Conservation (phyloP, 139 green algal species). For the Chlamydomonas applanata region DNA sequence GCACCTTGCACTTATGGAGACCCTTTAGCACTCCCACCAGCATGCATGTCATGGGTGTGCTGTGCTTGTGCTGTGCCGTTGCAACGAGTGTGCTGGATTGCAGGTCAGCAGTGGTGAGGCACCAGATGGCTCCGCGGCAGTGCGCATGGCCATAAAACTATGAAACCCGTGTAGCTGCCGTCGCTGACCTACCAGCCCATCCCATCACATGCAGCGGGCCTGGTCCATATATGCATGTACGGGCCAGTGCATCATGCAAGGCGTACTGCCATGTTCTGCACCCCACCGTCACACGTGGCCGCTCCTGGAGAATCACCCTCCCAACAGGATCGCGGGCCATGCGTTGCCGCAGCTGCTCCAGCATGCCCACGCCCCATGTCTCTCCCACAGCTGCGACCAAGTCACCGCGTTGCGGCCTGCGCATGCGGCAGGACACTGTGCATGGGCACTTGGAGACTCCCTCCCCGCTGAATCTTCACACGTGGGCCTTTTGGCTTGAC, state of each 20-base stretch:
- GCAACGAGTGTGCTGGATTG: background rate
- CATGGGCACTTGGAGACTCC: no score
- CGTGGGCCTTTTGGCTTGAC: no score
- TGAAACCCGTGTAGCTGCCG: no score
- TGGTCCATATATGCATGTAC: no score
- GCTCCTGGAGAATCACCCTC: conserved; percentile 66
- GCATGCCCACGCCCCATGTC: conserved; percentile 56
- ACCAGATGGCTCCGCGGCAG: background rate
- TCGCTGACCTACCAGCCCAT: no score
- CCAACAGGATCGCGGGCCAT: conserved; percentile 70
- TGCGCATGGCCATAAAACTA: conserved; percentile 2
- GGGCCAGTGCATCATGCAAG: no score
- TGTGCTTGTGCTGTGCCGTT: background rate
- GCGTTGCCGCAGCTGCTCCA: conserved; percentile 60
- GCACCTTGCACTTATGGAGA: background rate
- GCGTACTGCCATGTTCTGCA: no score
- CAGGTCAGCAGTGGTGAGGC: background rate
- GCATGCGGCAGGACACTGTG: background rate
- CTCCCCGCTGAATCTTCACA: no score
- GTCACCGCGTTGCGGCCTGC: conserved; percentile 69
- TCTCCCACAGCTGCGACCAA: conserved; percentile 83
- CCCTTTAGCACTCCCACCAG: no score
- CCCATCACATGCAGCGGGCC: no score
- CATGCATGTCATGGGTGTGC: no score
- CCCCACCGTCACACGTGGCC: conserved; percentile 72